A percentile compares a stretch with the other conserved stretches of the same genome.
Conservation (phyloP, 2,329 filamentous ascomycete species). For the Trematosphaeria pertusa region DNA sequence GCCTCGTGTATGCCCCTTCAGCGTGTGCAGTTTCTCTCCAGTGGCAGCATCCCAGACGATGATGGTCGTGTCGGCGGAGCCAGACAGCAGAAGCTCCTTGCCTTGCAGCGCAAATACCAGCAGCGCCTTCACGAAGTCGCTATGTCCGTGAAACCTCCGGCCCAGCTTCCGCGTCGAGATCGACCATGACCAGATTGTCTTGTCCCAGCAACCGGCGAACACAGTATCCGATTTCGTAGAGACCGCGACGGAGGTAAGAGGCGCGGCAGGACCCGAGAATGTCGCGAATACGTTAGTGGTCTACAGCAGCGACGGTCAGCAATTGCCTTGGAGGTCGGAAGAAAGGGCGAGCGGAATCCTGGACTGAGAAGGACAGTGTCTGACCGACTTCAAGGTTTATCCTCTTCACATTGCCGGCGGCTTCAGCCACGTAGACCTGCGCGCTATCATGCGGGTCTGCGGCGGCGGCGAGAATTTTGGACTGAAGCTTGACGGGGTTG, state of each 20-base stretch:
- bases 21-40: slow-evolving; percentile 72
- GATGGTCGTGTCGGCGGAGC: slow-evolving; percentile 55
- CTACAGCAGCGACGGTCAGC: slow-evolving; percentile 27
- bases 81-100: slow-evolving; percentile 61
- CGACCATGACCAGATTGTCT: slow-evolving; percentile 84
- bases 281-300: slow-evolving; percentile 49
- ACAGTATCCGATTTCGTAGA: slow-evolving; percentile 57
- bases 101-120: slow-evolving; percentile 67
- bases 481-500: slow-evolving; percentile 78
- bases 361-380: slow-evolving; percentile 27
- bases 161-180: slow-evolving; percentile 53
- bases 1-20: slow-evolving; percentile 80
- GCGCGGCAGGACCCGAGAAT: slow-evolving; percentile 79
- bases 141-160: slow-evolving; percentile 76
- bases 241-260: slow-evolving; percentile 60
- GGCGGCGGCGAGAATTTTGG: slow-evolving; percentile 81
- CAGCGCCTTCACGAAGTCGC: slow-evolving; percentile 90
- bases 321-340: slow-evolving; percentile 2
- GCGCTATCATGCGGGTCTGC: slow-evolving; percentile 69
- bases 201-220: slow-evolving; percentile 95
- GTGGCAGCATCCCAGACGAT: slow-evolving; percentile 80
- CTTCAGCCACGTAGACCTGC: slow-evolving; percentile 82
- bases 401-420: slow-evolving; percentile 78
- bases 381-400: slow-evolving; percentile 77
- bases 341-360: neutral